Conservation (phyloP, 352 stramenopile genomes). For the Phytopythium litorale region DNA sequence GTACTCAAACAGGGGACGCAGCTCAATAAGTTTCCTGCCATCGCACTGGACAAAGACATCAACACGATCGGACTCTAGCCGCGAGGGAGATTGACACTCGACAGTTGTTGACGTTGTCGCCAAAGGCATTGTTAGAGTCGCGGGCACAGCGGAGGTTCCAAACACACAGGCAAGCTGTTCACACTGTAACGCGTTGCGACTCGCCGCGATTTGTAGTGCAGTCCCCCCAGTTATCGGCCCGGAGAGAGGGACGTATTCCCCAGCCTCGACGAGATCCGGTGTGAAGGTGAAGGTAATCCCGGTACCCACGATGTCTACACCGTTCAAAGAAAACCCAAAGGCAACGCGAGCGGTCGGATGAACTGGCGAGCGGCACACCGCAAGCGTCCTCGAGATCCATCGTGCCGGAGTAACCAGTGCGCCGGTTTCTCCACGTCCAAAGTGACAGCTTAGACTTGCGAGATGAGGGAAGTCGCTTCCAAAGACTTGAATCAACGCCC, state of each 20-base stretch:
- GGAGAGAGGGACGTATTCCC: conserved; percentile 17
- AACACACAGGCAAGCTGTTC: conserved; percentile 24
- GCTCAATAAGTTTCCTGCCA: conserved; percentile 13
- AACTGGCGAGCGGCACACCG: conserved; percentile 24
- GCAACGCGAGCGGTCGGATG: conserved; percentile 18
- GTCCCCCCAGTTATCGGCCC: conserved; percentile 29
- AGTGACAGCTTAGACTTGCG: conserved; percentile 34
- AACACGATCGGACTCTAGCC: conserved; percentile 11
- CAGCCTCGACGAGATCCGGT: background rate
- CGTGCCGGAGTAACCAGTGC: conserved; percentile 8
- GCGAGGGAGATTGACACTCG: conserved; percentile 22
- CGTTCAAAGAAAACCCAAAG: conserved; percentile 50
- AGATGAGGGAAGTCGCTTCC: conserved; percentile 30
- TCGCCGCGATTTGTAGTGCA: conserved; percentile 19
- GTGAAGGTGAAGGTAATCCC: conserved; percentile 26
- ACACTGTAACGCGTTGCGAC: conserved; percentile 13
- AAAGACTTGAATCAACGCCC: conserved; percentile 16
- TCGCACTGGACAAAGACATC: conserved; percentile 27
- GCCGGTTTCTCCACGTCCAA: conserved; percentile 17
- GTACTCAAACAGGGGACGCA: conserved; percentile 29
- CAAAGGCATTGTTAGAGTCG: background rate
- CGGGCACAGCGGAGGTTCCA: conserved; percentile 7
- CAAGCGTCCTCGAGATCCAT: conserved; percentile 21
- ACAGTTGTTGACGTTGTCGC: background rate
- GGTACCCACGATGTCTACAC: conserved; percentile 35